A percentile compares a stretch with the other conserved stretches of the same genome.
These are phyloP conservation scores for Gymnopilus junonius DNA, from an alignment of 768 basidiomycete species.

Conservation along the genomic window DNA sequence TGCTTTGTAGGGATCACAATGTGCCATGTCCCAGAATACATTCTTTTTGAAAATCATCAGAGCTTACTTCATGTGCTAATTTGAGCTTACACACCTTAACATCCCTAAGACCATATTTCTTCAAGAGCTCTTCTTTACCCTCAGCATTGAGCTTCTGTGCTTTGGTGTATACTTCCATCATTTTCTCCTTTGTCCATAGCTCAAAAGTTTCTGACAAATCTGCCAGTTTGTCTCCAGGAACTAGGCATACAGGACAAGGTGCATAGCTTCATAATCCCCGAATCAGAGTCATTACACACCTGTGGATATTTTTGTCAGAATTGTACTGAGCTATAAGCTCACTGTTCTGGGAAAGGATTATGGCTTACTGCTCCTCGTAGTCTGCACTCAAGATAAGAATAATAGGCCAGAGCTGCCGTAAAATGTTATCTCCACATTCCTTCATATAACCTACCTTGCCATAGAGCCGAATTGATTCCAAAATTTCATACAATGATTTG, in stretches of 20 bases:
- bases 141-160: not conserved
- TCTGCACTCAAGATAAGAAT: conserved; percentile 44
- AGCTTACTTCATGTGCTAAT: not conserved
- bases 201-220: conserved; percentile 1
- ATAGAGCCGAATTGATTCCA: conserved; percentile 27
- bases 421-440: conserved; percentile 22
- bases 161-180: not conserved
- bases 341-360: not conserved
- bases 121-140: not conserved
- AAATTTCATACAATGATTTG: conserved; percentile 32
- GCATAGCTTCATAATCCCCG: conserved; percentile 26
- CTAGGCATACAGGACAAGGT: conserved; percentile 40
- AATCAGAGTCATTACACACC: conserved; percentile 40
- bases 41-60: not conserved
- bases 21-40: not conserved
- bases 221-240: conserved; percentile 22
- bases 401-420: conserved; percentile 35
- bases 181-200: not conserved
- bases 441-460: conserved; percentile 12
- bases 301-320: conserved; percentile 14
- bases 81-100: not conserved
- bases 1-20: not conserved
- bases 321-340: not conserved
- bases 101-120: not conserved
- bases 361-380: conserved; percentile 49